phyloP scores from a whole-genome alignment of 2,329 filamentous ascomycete species.

The Aspergillus alliaceus region DNA sequence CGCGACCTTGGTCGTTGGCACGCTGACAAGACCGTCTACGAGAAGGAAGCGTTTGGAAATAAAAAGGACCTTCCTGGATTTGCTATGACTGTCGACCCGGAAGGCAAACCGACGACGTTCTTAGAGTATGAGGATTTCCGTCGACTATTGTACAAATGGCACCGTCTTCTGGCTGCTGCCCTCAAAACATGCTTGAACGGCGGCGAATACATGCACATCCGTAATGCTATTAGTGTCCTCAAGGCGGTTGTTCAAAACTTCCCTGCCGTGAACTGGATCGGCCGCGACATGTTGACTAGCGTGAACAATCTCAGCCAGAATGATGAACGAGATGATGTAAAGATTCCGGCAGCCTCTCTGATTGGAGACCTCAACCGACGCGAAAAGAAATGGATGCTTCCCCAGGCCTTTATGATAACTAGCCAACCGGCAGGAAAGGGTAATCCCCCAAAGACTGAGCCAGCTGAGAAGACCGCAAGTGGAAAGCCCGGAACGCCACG shows the following conservation, averaged over 20 bases:
- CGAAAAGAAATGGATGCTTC: conserved; percentile 51
- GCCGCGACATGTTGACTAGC: conserved; percentile 47
- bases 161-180: conserved; percentile 75
- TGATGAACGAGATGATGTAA: conserved; percentile 50
- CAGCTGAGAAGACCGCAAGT: conserved; percentile 8
- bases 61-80: conserved; percentile 74
- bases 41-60: conserved; percentile 74
- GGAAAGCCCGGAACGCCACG: conserved; percentile 29
- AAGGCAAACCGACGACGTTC: conserved; percentile 69
- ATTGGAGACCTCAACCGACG: conserved; percentile 50
- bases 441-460: conserved; percentile 25
- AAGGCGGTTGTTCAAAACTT: conserved; percentile 79
- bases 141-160: conserved; percentile 84
- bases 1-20: conserved; percentile 85
- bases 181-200: conserved; percentile 79
- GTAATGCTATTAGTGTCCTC: conserved; percentile 88
- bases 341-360: conserved; percentile 50
- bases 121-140: conserved; percentile 86
- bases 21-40: conserved; percentile 70
- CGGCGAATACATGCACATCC: conserved; percentile 95
- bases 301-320: conserved; percentile 46
- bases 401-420: conserved; percentile 47
- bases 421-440: conserved; percentile 21
- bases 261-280: conserved; percentile 88
- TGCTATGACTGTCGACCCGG: conserved; percentile 68